Evolutionary conservation across 2,329 filamentous ascomycete species (phyloP).

Genomic region (Alternaria triticimaculans): DNA sequence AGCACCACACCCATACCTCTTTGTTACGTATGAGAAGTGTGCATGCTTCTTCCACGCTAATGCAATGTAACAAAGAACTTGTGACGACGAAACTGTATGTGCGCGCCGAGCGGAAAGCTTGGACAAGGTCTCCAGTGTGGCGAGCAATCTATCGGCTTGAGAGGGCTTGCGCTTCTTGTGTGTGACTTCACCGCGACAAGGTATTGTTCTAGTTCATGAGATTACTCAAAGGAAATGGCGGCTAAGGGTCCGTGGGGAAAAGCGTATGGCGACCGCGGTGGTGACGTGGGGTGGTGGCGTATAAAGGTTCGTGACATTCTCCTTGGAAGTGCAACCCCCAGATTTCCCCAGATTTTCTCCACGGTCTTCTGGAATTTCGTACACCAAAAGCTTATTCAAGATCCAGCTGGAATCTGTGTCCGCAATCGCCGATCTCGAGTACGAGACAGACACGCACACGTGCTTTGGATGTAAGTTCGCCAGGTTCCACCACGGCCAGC

Average conservation of each 20-base stretch:
- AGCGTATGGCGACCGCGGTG: not conserved
- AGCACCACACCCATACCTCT: not conserved
- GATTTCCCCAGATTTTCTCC: constrained; percentile 12
- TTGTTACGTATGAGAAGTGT: not conserved
- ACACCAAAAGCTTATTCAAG: not conserved
- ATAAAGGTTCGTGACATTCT: constrained; percentile 16
- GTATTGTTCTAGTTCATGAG: not conserved
- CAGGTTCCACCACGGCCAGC: not conserved
- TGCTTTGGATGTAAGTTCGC: not conserved
- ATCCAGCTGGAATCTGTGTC: not conserved
- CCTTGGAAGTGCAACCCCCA: constrained; percentile 5
- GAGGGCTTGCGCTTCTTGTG: not conserved
- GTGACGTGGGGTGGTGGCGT: not conserved
- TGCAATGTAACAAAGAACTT: not conserved
- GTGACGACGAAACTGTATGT: not conserved
- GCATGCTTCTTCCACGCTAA: not conserved
- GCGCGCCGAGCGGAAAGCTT: not conserved
- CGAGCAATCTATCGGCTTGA: not conserved
- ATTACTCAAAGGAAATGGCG: not conserved
- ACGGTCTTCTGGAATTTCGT: not conserved
- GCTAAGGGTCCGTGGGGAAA: not conserved
- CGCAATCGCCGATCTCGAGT: not conserved
- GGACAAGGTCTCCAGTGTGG: not conserved
- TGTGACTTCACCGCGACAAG: not conserved
- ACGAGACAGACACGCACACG: not conserved